Percentiles rank a stretch among this genome's conserved stretches.
Evolutionary conservation across 106 monocot genomes (phyloP).

Genomic region (Dioscorea dumetorum): DNA sequence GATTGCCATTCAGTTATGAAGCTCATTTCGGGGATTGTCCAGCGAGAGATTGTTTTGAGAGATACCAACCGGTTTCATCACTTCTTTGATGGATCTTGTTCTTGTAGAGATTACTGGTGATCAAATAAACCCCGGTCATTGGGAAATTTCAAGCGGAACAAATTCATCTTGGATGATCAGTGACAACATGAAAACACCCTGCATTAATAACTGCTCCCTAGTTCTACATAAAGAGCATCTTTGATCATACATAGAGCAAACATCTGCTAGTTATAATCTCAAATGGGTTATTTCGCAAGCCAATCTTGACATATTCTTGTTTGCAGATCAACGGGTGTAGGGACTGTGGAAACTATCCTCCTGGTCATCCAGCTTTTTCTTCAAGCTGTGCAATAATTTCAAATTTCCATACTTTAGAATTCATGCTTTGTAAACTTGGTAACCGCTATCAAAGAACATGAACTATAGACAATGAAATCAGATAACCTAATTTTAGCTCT

Average conservation of each 20-base stretch:
- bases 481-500: background rate
- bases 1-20: constrained; percentile 9
- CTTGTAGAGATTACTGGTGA: constrained; percentile 18
- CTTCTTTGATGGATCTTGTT: constrained; percentile 6
- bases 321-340: background rate
- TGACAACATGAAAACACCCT: no score
- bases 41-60: constrained; percentile 8
- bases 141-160: no score
- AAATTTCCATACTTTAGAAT: no score
- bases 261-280: no score
- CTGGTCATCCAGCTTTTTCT: constrained; percentile 52
- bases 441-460: no score
- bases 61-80: constrained; percentile 6
- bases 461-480: no score
- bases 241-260: no score
- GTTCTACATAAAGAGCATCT: no score
- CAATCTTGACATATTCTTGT: background rate
- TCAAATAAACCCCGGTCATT: background rate
- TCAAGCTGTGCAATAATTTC: constrained; percentile 18
- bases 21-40: background rate
- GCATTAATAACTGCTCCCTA: no score
- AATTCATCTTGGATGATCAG: no score
- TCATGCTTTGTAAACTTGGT: no score
- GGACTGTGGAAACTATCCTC: constrained; percentile 30
- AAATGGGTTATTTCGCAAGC: no score